Base-by-base conservation (phyloP, 768 basidiomycete species). In the Cyathus striatus region DNA sequence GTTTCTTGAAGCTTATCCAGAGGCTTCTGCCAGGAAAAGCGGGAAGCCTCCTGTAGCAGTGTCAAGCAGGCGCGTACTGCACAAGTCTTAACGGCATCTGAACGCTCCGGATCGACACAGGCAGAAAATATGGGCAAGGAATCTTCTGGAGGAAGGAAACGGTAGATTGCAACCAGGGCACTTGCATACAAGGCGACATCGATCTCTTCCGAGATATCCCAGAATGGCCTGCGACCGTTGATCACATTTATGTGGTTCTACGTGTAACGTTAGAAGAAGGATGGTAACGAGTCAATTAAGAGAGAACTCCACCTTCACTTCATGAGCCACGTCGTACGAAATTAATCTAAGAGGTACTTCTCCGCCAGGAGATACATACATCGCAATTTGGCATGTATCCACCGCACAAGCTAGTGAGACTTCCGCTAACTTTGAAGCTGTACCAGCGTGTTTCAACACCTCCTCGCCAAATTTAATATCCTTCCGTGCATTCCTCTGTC, bases 131-230 rank as follows among this genome's bases (percentile, higher is more conserved):
- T 54, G 0, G 69, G 68, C 5, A 81, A 37, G 2, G 79, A 70
- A 27, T 88, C 83, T 34, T 80, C 75, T 33, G 71, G 64, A 0
- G 84, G 75, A 17, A 88, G 58, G 50, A 85, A 87, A 12, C 87
- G 77, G 58, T 76, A 92, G 7, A 90, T 59, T 1, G 77, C 74
- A 2, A 83, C 83, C 6, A 96, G 65, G 0, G 81, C 83, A 49
- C 90, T 84, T 1, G 83, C 80, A 51, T 84, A 81, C 32, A 92
- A 65, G 9, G 79, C 76, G n/a, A 87, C 75, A 53, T 94, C 89
- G 23, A 79, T 80, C 42, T 85, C 81, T 1, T 89, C 88, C 7
- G 60, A 55, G 0, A 66, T 65, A 25, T 90, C 85, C 78, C 83
- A 89, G 62, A 87, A 90, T 2, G 84, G 77, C 49, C 73, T 78